These are phyloP conservation scores for Narthecium ossifragum DNA, from an alignment of 106 monocot genomes.

Conservation along the genomic window DNA sequence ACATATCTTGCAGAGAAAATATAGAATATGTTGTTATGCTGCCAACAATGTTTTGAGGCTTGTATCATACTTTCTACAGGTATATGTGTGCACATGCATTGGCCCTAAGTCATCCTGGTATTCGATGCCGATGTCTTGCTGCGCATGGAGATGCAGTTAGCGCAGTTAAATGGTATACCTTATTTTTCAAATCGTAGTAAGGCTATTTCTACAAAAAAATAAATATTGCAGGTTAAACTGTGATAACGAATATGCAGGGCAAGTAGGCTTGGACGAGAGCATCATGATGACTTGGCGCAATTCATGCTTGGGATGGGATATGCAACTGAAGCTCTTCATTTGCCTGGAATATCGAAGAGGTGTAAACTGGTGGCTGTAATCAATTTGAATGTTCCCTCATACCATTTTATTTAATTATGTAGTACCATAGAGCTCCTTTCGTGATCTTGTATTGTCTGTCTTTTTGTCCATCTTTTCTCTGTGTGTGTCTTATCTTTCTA, in stretches of 20 bases:
- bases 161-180: slow-evolving; percentile 91
- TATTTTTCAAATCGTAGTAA: no score
- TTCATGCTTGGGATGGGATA: slow-evolving; percentile 99
- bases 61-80: slow-evolving; percentile 31
- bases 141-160: slow-evolving; percentile 98
- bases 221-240: slow-evolving; percentile 5
- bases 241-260: slow-evolving; percentile 55
- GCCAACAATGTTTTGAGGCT: slow-evolving; percentile 1
- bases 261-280: slow-evolving; percentile 87
- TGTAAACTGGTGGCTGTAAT: no score
- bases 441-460: no score
- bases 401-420: no score
- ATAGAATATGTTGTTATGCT: no score
- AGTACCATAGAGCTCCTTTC: no score
- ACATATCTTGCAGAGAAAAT: no score
- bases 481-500: no score
- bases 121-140: slow-evolving; percentile 94
- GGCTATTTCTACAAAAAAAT: neutral
- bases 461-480: no score
- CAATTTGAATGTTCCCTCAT: no score
- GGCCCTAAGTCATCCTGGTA: slow-evolving; percentile 96
- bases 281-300: slow-evolving; percentile 98
- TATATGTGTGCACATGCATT: slow-evolving; percentile 98
- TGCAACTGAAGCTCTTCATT: slow-evolving; percentile 99
- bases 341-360: slow-evolving; percentile 99